These are phyloP conservation scores for Termitomyces sp. DNA, from an alignment of 768 basidiomycete species.

Conservation along the genomic window DNA sequence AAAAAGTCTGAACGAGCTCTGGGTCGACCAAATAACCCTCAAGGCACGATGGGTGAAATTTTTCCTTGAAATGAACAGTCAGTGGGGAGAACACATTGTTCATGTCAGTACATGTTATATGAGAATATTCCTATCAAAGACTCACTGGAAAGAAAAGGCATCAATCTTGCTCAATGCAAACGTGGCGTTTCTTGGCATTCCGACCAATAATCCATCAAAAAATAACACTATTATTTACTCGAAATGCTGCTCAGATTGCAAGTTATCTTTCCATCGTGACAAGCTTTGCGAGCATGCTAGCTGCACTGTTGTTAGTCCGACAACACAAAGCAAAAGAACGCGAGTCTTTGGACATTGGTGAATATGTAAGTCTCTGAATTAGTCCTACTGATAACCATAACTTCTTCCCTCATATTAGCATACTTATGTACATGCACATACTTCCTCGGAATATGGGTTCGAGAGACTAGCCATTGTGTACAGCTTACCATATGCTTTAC, in stretches of 20 bases:
- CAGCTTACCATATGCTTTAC: constrained; percentile 7
- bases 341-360: constrained; percentile 16
- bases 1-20: constrained; percentile 35
- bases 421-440: not conserved
- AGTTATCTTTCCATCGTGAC: constrained; percentile 39
- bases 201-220: constrained; percentile 32
- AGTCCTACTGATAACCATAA: not conserved
- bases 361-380: not conserved
- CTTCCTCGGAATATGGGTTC: not conserved
- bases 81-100: constrained; percentile 9
- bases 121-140: constrained; percentile 6
- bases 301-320: constrained; percentile 38
- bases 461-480: constrained; percentile 4
- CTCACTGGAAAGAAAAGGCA: constrained; percentile 33
- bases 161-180: constrained; percentile 47
- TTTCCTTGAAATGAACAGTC: constrained; percentile 27
- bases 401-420: not conserved
- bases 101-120: constrained; percentile 15
- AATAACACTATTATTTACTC: constrained; percentile 12
- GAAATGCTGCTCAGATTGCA: constrained; percentile 30
- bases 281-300: constrained; percentile 36
- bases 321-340: constrained; percentile 31
- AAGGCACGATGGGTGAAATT: constrained; percentile 34
- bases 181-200: constrained; percentile 44
- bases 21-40: constrained; percentile 38